phyloP scores from a whole-genome alignment of 768 basidiomycete species.

The Phlebiopsis flavidoalba region DNA sequence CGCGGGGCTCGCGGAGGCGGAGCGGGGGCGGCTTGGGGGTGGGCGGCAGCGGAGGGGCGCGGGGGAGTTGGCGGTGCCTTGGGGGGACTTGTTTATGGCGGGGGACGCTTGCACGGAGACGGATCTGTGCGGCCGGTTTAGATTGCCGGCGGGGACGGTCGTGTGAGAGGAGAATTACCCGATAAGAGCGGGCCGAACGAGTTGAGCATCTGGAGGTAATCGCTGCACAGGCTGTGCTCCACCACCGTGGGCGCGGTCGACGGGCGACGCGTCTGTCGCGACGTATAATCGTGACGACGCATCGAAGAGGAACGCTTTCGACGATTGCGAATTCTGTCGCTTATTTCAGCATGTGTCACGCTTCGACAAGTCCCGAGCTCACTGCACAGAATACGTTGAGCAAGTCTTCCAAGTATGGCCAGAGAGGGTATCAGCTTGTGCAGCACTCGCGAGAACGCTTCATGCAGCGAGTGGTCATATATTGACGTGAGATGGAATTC shows the following conservation, averaged over 20 bases:
- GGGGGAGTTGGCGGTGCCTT: neutral
- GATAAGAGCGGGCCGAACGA: conserved; percentile 84
- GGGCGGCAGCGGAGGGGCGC: neutral
- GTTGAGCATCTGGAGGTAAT: conserved; percentile 84
- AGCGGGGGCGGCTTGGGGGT: neutral
- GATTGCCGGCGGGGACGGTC: neutral
- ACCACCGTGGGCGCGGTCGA: conserved; percentile 86
- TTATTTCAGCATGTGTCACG: neutral
- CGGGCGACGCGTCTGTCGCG: conserved; percentile 91
- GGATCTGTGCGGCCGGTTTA: neutral
- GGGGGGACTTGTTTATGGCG: neutral
- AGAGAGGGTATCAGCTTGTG: conserved; percentile 84
- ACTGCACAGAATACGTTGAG: conserved; percentile 84
- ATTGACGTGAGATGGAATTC: conserved; percentile 92
- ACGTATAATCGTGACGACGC: conserved; percentile 79
- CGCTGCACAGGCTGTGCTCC: conserved; percentile 84
- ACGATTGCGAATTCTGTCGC: conserved; percentile 79
- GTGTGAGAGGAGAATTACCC: conserved; percentile 36
- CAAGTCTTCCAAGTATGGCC: conserved; percentile 80
- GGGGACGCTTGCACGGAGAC: conserved; percentile 4
- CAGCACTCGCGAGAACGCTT: conserved; percentile 86
- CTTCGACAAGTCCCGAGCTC: conserved; percentile 15
- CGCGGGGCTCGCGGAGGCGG: too few relatives aligned
- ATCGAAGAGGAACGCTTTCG: conserved; percentile 94
- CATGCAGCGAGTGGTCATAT: conserved; percentile 87